phyloP scores from a whole-genome alignment of 345 rosid species.

The Gossypium longicalyx region DNA sequence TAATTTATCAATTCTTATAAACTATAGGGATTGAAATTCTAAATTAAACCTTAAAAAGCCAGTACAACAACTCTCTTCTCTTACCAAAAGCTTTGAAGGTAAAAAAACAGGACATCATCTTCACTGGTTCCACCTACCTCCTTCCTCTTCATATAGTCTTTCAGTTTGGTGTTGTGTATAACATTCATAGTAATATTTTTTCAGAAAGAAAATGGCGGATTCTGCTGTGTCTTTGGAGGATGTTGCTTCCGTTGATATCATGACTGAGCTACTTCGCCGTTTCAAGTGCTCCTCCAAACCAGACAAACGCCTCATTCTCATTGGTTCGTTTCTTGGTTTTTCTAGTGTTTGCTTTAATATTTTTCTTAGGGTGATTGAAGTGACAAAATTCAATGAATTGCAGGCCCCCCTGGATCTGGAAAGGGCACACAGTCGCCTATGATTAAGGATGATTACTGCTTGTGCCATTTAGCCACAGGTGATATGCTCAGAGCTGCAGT shows the following conservation, averaged over 20 bases:
- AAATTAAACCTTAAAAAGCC: too few species aligned
- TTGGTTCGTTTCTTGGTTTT: slow-evolving; percentile 38
- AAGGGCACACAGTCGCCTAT: slow-evolving; percentile 91
- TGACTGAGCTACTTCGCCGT: slow-evolving; percentile 88
- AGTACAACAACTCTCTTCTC: background rate
- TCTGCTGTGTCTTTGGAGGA: slow-evolving; percentile 48
- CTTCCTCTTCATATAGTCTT: background rate
- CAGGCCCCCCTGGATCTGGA: slow-evolving; percentile 98
- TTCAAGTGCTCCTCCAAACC: slow-evolving; percentile 75
- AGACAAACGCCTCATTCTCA: slow-evolving; percentile 85
- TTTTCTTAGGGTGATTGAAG: background rate
- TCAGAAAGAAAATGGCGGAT: slow-evolving; percentile 27
- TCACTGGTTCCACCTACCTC: background rate
- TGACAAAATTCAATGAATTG: background rate
- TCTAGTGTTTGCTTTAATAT: background rate
- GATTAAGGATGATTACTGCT: slow-evolving; percentile 82
- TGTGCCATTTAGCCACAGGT: slow-evolving; percentile 96
- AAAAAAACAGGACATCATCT: background rate
- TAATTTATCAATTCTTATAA: too few species aligned
- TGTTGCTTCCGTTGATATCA: slow-evolving; percentile 68
- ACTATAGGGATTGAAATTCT: too few species aligned
- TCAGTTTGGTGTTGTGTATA: background rate
- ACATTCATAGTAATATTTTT: background rate
- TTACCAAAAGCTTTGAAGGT: background rate
- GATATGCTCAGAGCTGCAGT: slow-evolving; percentile 98